phyloP scores from a whole-genome alignment of 108 stramenopile genomes.

The Conticribra weissflogii region DNA sequence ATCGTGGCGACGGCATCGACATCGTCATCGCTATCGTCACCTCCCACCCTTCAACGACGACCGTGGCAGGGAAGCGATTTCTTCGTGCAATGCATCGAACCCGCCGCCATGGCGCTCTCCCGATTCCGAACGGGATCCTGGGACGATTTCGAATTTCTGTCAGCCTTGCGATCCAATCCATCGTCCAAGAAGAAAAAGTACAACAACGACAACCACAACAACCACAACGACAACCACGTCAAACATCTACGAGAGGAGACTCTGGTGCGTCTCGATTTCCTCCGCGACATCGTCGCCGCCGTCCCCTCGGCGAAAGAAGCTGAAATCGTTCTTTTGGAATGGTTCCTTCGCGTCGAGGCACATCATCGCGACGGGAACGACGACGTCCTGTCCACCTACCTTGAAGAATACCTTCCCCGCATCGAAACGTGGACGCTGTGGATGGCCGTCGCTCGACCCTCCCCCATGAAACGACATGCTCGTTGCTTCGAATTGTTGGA shows the following conservation, averaged over 20 bases:
- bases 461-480: conserved; percentile 40
- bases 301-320: conserved; percentile 51
- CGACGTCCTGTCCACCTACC: conserved; percentile 13
- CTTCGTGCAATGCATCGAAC: conserved; percentile 43
- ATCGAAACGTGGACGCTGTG: conserved; percentile 49
- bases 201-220: conserved; percentile 1
- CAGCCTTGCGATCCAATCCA: too few species aligned
- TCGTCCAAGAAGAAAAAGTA: conserved; percentile 14
- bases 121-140: conserved; percentile 43
- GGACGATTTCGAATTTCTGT: conserved; percentile 41
- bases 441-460: conserved; percentile 55
- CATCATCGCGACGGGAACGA: conserved; percentile 5
- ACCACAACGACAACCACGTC: not conserved
- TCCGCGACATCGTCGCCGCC: conserved; percentile 35
- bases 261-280: conserved; percentile 41
- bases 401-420: conserved; percentile 44
- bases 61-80: conserved; percentile 56
- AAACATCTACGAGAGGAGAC: conserved; percentile 21
- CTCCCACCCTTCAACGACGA: not conserved
- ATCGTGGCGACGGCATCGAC: too few species aligned
- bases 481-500: conserved; percentile 49
- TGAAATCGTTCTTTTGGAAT: conserved; percentile 52
- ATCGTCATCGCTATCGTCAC: not conserved
- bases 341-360: conserved; percentile 44
- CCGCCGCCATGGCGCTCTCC: conserved; percentile 42